Conservation (phyloP, 345 rosid species). For the Conringia planisiliqua region DNA sequence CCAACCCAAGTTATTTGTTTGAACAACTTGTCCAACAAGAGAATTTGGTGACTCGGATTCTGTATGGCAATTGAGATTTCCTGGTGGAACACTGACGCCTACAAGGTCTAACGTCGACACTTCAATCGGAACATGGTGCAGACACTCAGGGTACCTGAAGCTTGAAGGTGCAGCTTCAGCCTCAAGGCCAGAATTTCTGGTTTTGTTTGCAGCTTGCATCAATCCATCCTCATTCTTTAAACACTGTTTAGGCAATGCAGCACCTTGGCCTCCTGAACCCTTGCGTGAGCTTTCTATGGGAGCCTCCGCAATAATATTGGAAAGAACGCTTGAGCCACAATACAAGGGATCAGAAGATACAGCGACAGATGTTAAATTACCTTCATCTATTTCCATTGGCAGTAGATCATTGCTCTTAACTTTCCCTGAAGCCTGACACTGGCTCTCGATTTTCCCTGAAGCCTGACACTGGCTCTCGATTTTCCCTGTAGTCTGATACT, state of each 20-base stretch:
- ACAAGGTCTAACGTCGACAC: constrained; percentile 21
- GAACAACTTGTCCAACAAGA: constrained; percentile 31
- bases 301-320: constrained; percentile 26
- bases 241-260: constrained; percentile 24
- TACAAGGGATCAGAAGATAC: constrained; percentile 37
- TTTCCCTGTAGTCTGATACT: constrained; percentile 22
- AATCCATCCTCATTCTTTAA: constrained; percentile 30
- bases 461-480: constrained; percentile 28
- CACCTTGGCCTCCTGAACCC: constrained; percentile 20
- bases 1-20: constrained; percentile 35
- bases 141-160: constrained; percentile 29
- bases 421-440: constrained; percentile 23
- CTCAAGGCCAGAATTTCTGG: constrained; percentile 22
- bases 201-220: constrained; percentile 35
- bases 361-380: constrained; percentile 27
- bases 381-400: constrained; percentile 28
- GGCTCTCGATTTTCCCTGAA: constrained; percentile 15
- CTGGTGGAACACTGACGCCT: constrained; percentile 26
- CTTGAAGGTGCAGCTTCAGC: constrained; percentile 38
- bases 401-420: constrained; percentile 33
- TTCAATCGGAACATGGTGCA: constrained; percentile 38
- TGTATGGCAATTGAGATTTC: constrained; percentile 22
- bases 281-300: constrained; percentile 30
- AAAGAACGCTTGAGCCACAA: constrained; percentile 30
- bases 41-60: constrained; percentile 32